Evolutionary conservation across 352 stramenopile species (phyloP), one percentile per base, ranked within the genome.

Genomic region (Sclerospora graminicola): DNA sequence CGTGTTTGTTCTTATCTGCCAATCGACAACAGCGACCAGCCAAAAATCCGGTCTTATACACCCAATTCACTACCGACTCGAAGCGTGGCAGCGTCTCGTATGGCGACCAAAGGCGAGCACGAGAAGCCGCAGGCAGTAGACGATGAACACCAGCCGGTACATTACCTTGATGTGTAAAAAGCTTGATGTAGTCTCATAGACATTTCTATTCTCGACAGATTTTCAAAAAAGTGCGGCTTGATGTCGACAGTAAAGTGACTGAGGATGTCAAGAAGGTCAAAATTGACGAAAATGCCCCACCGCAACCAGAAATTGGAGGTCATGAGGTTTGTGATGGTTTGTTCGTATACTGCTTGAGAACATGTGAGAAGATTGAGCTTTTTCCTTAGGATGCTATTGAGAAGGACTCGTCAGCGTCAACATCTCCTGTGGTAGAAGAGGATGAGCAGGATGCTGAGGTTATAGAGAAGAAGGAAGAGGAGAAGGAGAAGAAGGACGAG

Each of bases 101-200:
- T 88, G 75, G 70, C 75, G 44, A 82, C 66, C 31, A 80, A 82
- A 55, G 59, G 78, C 45, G 71, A 74, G 37, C 75, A 84, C 68
- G 75, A 88, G 53, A 88, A 88, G 61, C 75, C 75, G 19, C 66
- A 82, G 49, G 62, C 55, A 14, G 57, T 76, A 39, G 48, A 66
- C 21, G 64, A 77, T 14, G 64, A 84, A 40, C 71, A 80, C 45
- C 70, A 81, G 45, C 69, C 69, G 34, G 64, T 82, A 38, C n/a
- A 59, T 44, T 20, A 45, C 15, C 13, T 7, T n/a, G n/a, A n/a
- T n/a, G n/a, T n/a, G n/a, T n/a, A n/a, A n/a, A n/a, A n/a, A n/a
- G n/a, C n/a, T n/a, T n/a, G n/a, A n/a, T n/a, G n/a, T n/a, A n/a
- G n/a, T 35, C 13, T 19, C 30, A 20, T 35, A 20, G 30, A 16